Evolutionary conservation across 805 yeast genomes (phyloP).

Genomic region (Yamadazyma paraphyllophila): DNA sequence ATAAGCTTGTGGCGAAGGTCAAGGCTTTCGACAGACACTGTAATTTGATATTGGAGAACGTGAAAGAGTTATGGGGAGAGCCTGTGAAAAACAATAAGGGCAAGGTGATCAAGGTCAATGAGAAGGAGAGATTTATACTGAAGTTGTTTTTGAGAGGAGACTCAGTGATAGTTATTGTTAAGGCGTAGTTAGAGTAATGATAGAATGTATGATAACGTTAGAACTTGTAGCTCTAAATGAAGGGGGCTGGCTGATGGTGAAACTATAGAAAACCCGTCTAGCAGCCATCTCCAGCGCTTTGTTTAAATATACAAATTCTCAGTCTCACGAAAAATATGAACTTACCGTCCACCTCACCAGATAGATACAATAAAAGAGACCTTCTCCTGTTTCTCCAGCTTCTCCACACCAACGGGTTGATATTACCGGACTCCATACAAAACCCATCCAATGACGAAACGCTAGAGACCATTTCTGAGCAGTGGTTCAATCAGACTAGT

Average conservation of each 20-base stretch:
- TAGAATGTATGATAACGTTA: background rate
- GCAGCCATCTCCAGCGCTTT: background rate
- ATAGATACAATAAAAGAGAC: slow-evolving; percentile 25
- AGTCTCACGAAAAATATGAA: background rate
- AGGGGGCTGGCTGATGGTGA: no score
- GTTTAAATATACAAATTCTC: background rate
- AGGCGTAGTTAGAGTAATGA: slow-evolving; percentile 22
- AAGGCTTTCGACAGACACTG: slow-evolving; percentile 96
- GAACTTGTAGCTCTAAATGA: no score
- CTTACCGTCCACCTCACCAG: slow-evolving; percentile 1
- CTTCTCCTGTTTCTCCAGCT: slow-evolving; percentile 37
- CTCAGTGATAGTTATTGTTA: slow-evolving; percentile 81
- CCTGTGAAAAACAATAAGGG: slow-evolving; percentile 61
- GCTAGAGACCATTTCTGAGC: slow-evolving; percentile 22
- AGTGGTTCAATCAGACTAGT: slow-evolving; percentile 32
- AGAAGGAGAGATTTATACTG: slow-evolving; percentile 72
- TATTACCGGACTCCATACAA: slow-evolving; percentile 21
- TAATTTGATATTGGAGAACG: slow-evolving; percentile 88
- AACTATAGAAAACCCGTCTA: no score
- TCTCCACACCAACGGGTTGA: slow-evolving; percentile 31
- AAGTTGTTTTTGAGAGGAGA: slow-evolving; percentile 95
- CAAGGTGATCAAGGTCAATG: slow-evolving; percentile 62
- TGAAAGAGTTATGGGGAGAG: slow-evolving; percentile 82
- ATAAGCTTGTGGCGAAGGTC: slow-evolving; percentile 84
- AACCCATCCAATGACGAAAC: slow-evolving; percentile 3